A percentile compares a stretch with the other conserved stretches of the same genome.
These are phyloP conservation scores for Monilinia aucupariae DNA, from an alignment of 2,329 filamentous ascomycete genomes.

Conservation along the genomic window DNA sequence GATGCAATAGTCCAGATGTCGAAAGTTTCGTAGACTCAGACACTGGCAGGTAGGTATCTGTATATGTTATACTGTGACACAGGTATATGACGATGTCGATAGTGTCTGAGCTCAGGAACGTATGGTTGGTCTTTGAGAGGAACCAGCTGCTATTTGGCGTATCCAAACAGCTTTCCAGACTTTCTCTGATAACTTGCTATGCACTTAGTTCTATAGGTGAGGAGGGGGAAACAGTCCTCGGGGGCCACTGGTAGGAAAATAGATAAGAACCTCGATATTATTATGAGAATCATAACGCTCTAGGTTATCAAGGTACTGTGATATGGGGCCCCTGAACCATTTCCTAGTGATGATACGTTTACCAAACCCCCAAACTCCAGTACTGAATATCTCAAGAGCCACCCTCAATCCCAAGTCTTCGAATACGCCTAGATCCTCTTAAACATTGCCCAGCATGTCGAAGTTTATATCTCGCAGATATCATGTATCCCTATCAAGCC, in stretches of 20 bases:
- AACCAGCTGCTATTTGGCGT: background rate
- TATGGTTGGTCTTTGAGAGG: background rate
- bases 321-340: background rate
- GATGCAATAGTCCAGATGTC: too few species aligned
- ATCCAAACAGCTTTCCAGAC: background rate
- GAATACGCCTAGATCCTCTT: background rate
- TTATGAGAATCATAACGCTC: background rate
- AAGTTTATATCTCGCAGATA: background rate
- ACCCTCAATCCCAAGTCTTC: background rate
- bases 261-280: background rate
- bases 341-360: background rate
- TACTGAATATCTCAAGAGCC: background rate
- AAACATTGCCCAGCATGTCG: background rate
- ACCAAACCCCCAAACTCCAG: background rate
- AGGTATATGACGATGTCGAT: background rate
- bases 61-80: too few species aligned
- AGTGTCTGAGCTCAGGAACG: background rate
- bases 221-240: too few species aligned
- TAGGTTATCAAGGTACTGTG: background rate
- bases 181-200: background rate
- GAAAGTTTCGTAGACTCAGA: too few species aligned
- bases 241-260: too few species aligned
- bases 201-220: background rate
- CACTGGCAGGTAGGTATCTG: too few species aligned
- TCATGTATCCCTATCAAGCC: constrained; percentile 39